A percentile compares a stretch with the other conserved stretches of the same genome.
Conservation (phyloP, 2,329 filamentous ascomycete species). For the Colletotrichum phormii region DNA sequence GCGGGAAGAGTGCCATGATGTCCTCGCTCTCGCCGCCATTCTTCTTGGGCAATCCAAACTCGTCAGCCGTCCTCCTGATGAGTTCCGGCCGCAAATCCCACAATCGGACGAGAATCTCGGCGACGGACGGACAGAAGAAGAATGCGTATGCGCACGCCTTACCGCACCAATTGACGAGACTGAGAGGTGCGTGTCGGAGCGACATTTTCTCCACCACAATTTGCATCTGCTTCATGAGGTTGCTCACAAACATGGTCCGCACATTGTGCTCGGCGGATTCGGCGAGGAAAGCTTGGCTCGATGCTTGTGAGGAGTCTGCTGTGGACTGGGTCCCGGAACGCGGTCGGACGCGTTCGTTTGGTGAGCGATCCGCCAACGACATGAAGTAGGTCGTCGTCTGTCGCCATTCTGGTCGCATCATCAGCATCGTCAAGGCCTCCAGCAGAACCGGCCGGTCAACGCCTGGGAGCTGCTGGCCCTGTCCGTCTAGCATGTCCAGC, state of each 20-base stretch:
- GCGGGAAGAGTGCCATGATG: constrained; percentile 77
- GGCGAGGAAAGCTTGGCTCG: constrained; percentile 68
- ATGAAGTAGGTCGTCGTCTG: constrained; percentile 76
- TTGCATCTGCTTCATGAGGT: constrained; percentile 83
- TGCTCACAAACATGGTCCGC: constrained; percentile 85
- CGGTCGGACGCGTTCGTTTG: constrained; percentile 56
- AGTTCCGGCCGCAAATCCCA: constrained; percentile 79
- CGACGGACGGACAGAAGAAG: constrained; percentile 89
- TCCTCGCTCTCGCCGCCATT: constrained; percentile 69
- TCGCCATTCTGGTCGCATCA: constrained; percentile 91
- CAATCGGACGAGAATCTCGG: constrained; percentile 83
- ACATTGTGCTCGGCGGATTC: constrained; percentile 89
- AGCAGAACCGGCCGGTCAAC: constrained; percentile 86
- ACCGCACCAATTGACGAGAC: constrained; percentile 85
- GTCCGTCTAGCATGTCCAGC: constrained; percentile 83
- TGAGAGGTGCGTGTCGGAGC: constrained; percentile 73
- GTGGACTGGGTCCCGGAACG: constrained; percentile 60
- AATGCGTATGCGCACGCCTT: constrained; percentile 94
- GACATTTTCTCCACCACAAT: constrained; percentile 93
- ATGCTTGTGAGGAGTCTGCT: constrained; percentile 73
- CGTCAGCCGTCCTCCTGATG: constrained; percentile 77
- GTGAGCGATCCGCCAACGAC: constrained; percentile 68
- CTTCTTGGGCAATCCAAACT: constrained; percentile 72
- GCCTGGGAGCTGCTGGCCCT: constrained; percentile 76
- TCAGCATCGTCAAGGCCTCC: constrained; percentile 82